Evolutionary conservation across 768 basidiomycete species (phyloP).

Genomic region (Neoboletus magnificus): DNA sequence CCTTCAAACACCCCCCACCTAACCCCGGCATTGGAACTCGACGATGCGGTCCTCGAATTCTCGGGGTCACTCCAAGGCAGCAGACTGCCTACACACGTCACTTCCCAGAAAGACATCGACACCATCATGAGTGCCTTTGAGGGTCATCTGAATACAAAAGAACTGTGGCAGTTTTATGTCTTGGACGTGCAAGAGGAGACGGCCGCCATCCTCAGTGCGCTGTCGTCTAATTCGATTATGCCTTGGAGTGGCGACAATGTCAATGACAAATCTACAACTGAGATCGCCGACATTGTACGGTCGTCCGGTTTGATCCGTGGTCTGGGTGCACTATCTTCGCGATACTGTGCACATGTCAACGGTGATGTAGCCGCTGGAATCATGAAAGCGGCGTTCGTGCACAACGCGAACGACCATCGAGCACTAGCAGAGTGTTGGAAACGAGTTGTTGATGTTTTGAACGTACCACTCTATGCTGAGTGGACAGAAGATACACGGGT

Average conservation of each 20-base stretch:
- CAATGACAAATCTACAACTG: conserved; percentile 53
- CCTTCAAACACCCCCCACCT: conserved; percentile 91
- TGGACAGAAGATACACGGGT: conserved; percentile 80
- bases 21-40: conserved; percentile 87
- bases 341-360: conserved; percentile 67
- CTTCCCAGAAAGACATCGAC: conserved; percentile 65
- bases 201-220: conserved; percentile 43
- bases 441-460: conserved; percentile 78
- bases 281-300: conserved; percentile 65
- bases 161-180: conserved; percentile 95
- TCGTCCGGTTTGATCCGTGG: conserved; percentile 53
- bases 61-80: conserved; percentile 60
- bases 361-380: conserved; percentile 68
- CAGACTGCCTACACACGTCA: conserved; percentile 70
- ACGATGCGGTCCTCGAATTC: conserved; percentile 80
- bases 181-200: conserved; percentile 68
- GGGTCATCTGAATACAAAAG: conserved; percentile 55
- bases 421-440: conserved; percentile 71
- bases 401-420: conserved; percentile 43
- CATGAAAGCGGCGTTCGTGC: conserved; percentile 61
- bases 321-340: conserved; percentile 55
- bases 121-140: conserved; percentile 62
- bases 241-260: conserved; percentile 64
- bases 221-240: conserved; percentile 35
- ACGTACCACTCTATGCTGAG: conserved; percentile 82